phyloP scores from a whole-genome alignment of 352 stramenopile species.

The Phytophthora lateralis region DNA sequence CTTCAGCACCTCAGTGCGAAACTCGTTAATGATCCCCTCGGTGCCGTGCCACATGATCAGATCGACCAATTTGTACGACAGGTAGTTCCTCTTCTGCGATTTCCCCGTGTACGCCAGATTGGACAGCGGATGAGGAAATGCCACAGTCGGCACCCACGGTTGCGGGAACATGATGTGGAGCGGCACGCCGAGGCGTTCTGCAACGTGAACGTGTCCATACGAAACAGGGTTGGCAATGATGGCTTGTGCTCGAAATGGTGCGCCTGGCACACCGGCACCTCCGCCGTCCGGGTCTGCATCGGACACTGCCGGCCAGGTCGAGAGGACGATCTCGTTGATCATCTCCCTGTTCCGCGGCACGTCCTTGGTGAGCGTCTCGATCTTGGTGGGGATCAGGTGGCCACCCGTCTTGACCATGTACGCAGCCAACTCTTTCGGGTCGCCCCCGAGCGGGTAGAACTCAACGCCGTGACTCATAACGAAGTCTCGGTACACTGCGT shows the following conservation, averaged over 20 bases:
- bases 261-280: slow-evolving; percentile 37
- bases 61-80: slow-evolving; percentile 89
- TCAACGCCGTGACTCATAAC: slow-evolving; percentile 69
- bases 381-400: slow-evolving; percentile 62
- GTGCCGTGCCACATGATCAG: slow-evolving; percentile 67
- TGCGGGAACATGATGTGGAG: slow-evolving; percentile 95
- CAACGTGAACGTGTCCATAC: slow-evolving; percentile 93
- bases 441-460: slow-evolving; percentile 70
- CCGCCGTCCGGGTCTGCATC: slow-evolving; percentile 72
- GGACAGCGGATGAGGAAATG: slow-evolving; percentile 89
- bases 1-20: slow-evolving; percentile 62
- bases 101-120: slow-evolving; percentile 76
- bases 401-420: slow-evolving; percentile 92
- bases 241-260: slow-evolving; percentile 82
- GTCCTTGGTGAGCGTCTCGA: slow-evolving; percentile 54
- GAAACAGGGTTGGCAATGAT: slow-evolving; percentile 93
- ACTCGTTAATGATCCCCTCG: slow-evolving; percentile 76
- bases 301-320: slow-evolving; percentile 86
- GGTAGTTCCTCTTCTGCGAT: slow-evolving; percentile 59
- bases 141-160: slow-evolving; percentile 83
- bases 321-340: slow-evolving; percentile 88
- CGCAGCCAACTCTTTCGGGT: slow-evolving; percentile 66
- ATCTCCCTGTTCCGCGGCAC: slow-evolving; percentile 85
- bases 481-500: slow-evolving; percentile 80
- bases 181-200: slow-evolving; percentile 89